Conservation (phyloP, 2,329 filamentous ascomycete genomes). For the Xylaria sp. region DNA sequence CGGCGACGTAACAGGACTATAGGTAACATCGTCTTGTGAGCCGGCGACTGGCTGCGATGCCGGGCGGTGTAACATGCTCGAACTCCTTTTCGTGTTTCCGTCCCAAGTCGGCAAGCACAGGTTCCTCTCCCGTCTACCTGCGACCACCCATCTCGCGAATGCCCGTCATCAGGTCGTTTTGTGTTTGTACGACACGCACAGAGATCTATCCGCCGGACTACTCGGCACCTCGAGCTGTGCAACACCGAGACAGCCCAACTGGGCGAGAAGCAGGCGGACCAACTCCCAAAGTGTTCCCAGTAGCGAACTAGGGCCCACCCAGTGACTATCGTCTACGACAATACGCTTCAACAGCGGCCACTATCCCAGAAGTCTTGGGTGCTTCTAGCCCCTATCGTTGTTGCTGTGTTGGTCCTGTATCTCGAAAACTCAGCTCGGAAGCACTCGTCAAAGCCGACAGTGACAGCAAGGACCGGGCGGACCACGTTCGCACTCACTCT, state of each 20-base stretch:
- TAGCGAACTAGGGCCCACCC: background rate
- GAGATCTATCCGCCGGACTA: conserved; percentile 8
- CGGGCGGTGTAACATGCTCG: too few species aligned
- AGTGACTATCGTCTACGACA: background rate
- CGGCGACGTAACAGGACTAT: conserved; percentile 1
- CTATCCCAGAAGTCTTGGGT: background rate
- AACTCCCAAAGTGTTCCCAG: background rate
- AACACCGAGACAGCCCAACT: conserved; percentile 12
- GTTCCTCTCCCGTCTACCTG: background rate
- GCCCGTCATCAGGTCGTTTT: conserved; percentile 1
- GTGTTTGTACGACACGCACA: conserved; percentile 13
- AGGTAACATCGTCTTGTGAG: conserved; percentile 17
- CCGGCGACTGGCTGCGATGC: too few species aligned
- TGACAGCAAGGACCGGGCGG: background rate
- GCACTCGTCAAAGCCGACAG: conserved; percentile 11
- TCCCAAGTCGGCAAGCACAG: background rate
- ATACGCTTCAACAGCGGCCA: background rate
- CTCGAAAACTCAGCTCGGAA: background rate
- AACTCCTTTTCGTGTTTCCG: too few species aligned
- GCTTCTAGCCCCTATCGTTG: background rate
- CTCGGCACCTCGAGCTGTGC: conserved; percentile 14
- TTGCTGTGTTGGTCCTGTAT: too few species aligned
- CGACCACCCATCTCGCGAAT: conserved; percentile 6
- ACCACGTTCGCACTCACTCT: background rate
- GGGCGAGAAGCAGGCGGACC: conserved; percentile 2